A percentile compares a stretch with the other conserved stretches of the same genome.
Evolutionary conservation across 345 rosid genomes (phyloP).

Genomic region (Citrus trifoliata): DNA sequence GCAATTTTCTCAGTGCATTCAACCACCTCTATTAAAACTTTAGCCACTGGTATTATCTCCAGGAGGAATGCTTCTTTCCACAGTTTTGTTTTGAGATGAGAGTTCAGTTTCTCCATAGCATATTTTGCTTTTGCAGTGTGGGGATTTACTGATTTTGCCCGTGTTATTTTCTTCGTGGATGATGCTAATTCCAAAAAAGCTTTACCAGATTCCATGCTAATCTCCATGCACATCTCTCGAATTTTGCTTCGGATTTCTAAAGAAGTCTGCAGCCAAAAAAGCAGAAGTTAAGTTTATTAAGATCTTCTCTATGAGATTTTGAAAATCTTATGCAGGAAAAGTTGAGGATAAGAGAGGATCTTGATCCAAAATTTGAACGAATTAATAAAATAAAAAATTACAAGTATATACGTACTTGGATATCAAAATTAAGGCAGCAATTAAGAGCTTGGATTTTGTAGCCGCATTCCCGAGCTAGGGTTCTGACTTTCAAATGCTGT

Average conservation of each 20-base stretch:
- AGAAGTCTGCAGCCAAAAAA: conserved; percentile 19
- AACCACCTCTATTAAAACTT: conserved; percentile 29
- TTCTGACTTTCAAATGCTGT: conserved; percentile 35
- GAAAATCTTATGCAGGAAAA: too few relatives aligned
- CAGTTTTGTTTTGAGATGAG: conserved; percentile 10
- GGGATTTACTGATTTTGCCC: not conserved
- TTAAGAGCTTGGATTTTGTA: conserved; percentile 37
- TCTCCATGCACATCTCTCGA: conserved; percentile 24
- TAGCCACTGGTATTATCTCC: conserved; percentile 10
- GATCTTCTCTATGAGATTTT: too few relatives aligned
- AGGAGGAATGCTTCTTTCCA: conserved; percentile 17
- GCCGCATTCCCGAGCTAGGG: conserved; percentile 34
- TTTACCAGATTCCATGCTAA: conserved; percentile 29
- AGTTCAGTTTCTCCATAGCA: conserved; percentile 16
- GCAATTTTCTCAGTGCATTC: conserved; percentile 28
- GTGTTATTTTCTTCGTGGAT: conserved; percentile 22
- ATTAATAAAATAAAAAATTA: too few relatives aligned
- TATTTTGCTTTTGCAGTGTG: conserved; percentile 26
- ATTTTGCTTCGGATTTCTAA: conserved; percentile 12
- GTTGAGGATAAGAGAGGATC: too few relatives aligned
- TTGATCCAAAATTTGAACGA: too few relatives aligned
- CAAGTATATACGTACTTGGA: not conserved
- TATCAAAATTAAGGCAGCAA: conserved; percentile 4
- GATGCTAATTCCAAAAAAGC: conserved; percentile 36
- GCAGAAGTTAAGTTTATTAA: not conserved